Evolutionary conservation across 1,139 yeast species (phyloP), one percentile per base, ranked within the genome.

Genomic region (Petasospora fabianii): DNA sequence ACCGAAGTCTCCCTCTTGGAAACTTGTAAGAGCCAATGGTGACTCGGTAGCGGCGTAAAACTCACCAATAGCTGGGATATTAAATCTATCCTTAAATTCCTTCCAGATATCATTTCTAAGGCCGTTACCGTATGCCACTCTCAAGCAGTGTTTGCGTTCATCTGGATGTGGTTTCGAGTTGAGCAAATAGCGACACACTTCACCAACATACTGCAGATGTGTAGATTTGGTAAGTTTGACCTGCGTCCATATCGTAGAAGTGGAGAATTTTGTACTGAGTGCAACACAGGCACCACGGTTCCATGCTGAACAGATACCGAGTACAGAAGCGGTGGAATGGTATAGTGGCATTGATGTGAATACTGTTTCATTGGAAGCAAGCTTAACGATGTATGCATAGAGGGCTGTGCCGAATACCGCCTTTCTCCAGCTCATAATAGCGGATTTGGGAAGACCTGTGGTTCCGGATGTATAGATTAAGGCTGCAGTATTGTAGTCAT

Each of bases 261-360:
- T 82, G 3, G 95, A 83, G 60, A 92, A 92, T 62, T 85, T 86
- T 51, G 81, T 82, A 18, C 94, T 81, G 24, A 90, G 63, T 0
- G 94, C 84, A 34, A 84, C 77, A 53, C 87, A 75, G 1, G 77
- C 78, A 10, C 95, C 96, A 39, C 80, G 83, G 35, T 77, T 68
- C 37, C 84, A 66, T 0, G 83, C 72, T 1, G 96, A 87, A 58
- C 92, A 70, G 12, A 84, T 79, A 4, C 97, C 97, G 44, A 90
- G 66, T 64, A 87, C 73, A 0, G 96, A 84, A 3, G 97, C 97
- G 0, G 97, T 90, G 2, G 96, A 87, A 60, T 92, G 97, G 58
- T 90, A 92, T 47, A 92, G 66, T 1, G 98, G 97, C 97, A 92
- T 90, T 3, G 96, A 87, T 0, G 96, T 85, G 63, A 84, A 84